Evolutionary conservation across 1,139 yeast species (phyloP).

Genomic region (Kurtzmaniella quercitrusa): DNA sequence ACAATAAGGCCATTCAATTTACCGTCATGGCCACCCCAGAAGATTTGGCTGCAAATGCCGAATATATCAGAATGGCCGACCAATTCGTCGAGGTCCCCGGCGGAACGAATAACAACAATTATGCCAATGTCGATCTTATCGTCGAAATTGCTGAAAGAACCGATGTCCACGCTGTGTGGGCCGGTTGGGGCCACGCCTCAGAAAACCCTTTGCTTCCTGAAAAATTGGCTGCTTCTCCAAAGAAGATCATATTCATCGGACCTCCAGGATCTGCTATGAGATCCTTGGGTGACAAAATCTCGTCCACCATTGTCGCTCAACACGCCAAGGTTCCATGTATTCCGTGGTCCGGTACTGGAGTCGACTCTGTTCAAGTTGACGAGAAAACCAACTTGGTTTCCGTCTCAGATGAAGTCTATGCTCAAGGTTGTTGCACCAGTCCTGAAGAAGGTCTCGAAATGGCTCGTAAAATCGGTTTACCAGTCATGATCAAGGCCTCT

Average conservation of each 20-base stretch:
- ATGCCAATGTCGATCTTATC: constrained; percentile 95
- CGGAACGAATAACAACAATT: constrained; percentile 96
- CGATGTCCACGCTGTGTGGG: constrained; percentile 98
- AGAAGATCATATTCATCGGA: constrained; percentile 87
- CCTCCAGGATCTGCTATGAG: constrained; percentile 99
- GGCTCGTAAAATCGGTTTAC: constrained; percentile 87
- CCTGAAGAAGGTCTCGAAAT: constrained; percentile 86
- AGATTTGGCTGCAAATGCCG: constrained; percentile 94
- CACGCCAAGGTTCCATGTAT: constrained; percentile 97
- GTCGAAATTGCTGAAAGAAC: constrained; percentile 97
- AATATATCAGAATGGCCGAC: constrained; percentile 98
- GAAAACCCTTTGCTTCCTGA: constrained; percentile 96
- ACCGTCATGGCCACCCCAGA: constrained; percentile 99
- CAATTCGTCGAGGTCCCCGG: constrained; percentile 98
- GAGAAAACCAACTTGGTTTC: constrained; percentile 72
- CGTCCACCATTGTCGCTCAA: constrained; percentile 97
- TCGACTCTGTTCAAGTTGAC: constrained; percentile 73
- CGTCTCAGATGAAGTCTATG: constrained; percentile 76
- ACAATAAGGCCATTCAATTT: constrained; percentile 88
- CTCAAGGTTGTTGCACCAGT: constrained; percentile 78
- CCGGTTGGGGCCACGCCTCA: constrained; percentile 99
- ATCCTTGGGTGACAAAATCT: constrained; percentile 96
- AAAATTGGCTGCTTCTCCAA: constrained; percentile 83
- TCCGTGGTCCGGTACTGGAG: constrained; percentile 99
- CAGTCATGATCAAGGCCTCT: constrained; percentile 94